Evolutionary conservation across 2,329 filamentous ascomycete genomes (phyloP).

Genomic region (Alternaria metachromatica): DNA sequence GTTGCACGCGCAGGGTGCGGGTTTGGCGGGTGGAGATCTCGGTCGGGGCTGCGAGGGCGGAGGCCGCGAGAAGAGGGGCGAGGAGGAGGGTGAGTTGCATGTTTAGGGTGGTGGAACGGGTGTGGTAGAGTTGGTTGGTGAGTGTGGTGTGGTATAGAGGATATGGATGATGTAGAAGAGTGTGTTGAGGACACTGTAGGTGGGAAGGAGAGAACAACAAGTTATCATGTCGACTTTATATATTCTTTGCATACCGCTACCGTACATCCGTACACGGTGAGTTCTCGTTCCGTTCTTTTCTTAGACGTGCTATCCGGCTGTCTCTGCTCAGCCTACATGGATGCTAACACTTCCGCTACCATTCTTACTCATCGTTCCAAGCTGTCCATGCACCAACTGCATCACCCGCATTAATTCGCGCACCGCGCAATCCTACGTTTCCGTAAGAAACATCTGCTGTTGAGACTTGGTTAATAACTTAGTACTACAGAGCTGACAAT

Average conservation of each 20-base stretch:
- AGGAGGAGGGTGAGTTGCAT: constrained; percentile 22
- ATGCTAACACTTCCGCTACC: not conserved
- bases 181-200: not conserved
- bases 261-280: not conserved
- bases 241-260: not conserved
- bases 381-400: not conserved
- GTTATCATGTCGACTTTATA: not conserved
- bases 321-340: not conserved
- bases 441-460: not conserved
- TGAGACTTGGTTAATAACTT: not conserved
- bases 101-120: too few relatives aligned
- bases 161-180: not conserved
- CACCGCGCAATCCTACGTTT: not conserved
- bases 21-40: constrained; percentile 5
- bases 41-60: constrained; percentile 13
- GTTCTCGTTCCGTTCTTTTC: not conserved
- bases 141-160: too few relatives aligned
- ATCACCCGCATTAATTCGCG: not conserved
- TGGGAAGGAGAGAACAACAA: too few relatives aligned
- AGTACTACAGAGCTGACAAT: not conserved
- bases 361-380: not conserved
- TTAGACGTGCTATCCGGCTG: not conserved
- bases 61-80: constrained; percentile 16
- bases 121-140: too few relatives aligned
- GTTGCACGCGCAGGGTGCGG: constrained; percentile 13